These are phyloP conservation scores for Yarrowia sp. DNA, from an alignment of 805 yeast genomes.

Conservation along the genomic window DNA sequence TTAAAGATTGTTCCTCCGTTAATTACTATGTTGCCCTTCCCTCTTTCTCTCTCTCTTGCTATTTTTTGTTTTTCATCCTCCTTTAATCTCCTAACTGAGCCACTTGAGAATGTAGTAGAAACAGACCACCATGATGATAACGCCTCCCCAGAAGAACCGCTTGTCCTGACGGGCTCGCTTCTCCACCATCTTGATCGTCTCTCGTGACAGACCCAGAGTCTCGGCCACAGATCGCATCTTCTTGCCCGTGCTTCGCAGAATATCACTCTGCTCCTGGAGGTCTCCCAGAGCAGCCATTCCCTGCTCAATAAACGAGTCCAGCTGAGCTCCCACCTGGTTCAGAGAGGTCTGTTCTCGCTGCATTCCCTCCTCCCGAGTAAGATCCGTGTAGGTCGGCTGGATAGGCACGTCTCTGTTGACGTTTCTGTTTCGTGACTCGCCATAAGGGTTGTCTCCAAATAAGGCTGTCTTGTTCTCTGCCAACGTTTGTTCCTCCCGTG, in stretches of 20 bases:
- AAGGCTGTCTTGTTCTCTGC: conserved; percentile 52
- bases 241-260: conserved; percentile 59
- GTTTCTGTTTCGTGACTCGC: conserved; percentile 21
- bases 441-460: conserved; percentile 42
- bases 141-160: conserved; percentile 77
- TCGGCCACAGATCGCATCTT: conserved; percentile 65
- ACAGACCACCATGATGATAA: conserved; percentile 56
- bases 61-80: not conserved
- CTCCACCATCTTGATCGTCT: conserved; percentile 77
- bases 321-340: conserved; percentile 69
- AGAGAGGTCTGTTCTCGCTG: conserved; percentile 60
- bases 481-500: conserved; percentile 53
- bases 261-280: conserved; percentile 77
- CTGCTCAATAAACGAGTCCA: conserved; percentile 88
- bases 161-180: conserved; percentile 83
- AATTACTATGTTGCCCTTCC: not conserved
- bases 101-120: conserved; percentile 68
- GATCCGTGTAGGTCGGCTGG: conserved; percentile 28
- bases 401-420: conserved; percentile 20
- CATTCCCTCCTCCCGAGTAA: conserved; percentile 57
- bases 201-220: conserved; percentile 82
- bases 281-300: conserved; percentile 85
- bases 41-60: not conserved
- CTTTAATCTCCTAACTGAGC: conserved; percentile 46
- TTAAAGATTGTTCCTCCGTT: conserved; percentile 10